phyloP scores from a whole-genome alignment of 495 filamentous ascomycete species.

The Lophiotrema nucula region DNA sequence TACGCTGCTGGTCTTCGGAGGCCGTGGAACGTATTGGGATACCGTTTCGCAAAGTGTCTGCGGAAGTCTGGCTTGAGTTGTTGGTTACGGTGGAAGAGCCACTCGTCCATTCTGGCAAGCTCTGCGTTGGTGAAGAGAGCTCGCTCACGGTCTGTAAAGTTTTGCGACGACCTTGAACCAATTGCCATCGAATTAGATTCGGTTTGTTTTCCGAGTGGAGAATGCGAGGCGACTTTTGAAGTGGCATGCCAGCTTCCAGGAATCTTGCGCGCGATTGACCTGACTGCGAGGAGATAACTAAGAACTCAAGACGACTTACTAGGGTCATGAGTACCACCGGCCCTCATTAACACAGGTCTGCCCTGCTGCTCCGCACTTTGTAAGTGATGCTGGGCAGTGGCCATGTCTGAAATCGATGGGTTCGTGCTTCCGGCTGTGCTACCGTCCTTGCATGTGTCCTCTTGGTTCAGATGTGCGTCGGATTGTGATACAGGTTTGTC shows the following conservation, averaged over 20 bases:
- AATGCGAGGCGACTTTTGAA: not conserved
- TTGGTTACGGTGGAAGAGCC: not conserved
- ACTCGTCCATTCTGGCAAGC: not conserved
- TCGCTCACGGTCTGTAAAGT: conserved; percentile 8
- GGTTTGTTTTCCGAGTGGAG: not conserved
- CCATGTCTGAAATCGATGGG: too few species aligned
- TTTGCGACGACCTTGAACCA: conserved; percentile 1
- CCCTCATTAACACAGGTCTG: not conserved
- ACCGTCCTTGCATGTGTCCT: conserved; percentile 5
- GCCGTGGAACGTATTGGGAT: not conserved
- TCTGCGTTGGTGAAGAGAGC: not conserved
- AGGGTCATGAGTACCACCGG: not conserved
- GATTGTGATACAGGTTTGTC: too few species aligned
- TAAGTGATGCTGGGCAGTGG: too few species aligned
- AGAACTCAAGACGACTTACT: not conserved
- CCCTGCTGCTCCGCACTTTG: not conserved
- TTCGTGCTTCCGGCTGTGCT: not conserved
- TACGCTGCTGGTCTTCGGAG: not conserved
- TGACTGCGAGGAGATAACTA: not conserved
- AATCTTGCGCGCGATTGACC: not conserved
- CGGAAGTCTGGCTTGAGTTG: not conserved
- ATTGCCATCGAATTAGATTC: not conserved
- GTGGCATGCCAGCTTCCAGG: not conserved
- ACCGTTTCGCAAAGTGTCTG: not conserved
- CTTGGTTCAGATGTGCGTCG: not conserved